A percentile compares a stretch with the other conserved stretches of the same genome.
phyloP scores from a whole-genome alignment of 2,329 filamentous ascomycete genomes.

The Botrytis deweyae region DNA sequence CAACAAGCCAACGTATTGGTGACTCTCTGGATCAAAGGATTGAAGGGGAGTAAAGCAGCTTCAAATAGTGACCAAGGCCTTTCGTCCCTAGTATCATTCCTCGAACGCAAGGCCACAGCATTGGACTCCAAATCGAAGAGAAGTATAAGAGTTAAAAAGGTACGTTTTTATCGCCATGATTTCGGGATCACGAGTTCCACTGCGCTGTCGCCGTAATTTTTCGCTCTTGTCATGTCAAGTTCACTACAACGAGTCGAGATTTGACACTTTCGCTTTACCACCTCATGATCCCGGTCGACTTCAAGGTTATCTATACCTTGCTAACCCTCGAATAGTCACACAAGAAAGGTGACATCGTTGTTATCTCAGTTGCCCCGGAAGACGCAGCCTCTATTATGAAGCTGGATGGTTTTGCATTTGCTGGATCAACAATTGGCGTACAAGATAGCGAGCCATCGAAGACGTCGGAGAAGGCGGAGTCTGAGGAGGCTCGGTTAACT shows the following conservation, averaged over 20 bases:
- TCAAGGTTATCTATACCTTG: conserved; percentile 45
- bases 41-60: conserved; percentile 67
- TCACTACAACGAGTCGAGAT: conserved; percentile 34
- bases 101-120: conserved; percentile 67
- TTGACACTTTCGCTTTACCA: conserved; percentile 32
- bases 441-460: conserved; percentile 44
- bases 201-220: conserved; percentile 42
- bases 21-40: conserved; percentile 54
- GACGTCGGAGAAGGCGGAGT: conserved; percentile 42
- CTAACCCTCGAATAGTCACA: conserved; percentile 71
- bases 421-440: conserved; percentile 58
- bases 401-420: conserved; percentile 68
- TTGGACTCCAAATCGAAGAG: conserved; percentile 46
- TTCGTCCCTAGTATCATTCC: conserved; percentile 62
- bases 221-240: conserved; percentile 43
- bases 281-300: conserved; percentile 37
- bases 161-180: conserved; percentile 61
- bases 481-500: conserved; percentile 57
- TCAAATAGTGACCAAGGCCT: conserved; percentile 66
- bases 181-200: conserved; percentile 42
- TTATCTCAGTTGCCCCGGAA: conserved; percentile 64
- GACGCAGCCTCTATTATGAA: conserved; percentile 64
- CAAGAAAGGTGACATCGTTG: conserved; percentile 65
- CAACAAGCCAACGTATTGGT: conserved; percentile 36
- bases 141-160: conserved; percentile 69